These are phyloP conservation scores for Artemisia argyi DNA, from an alignment of 129 eudicot genomes.

Conservation along the genomic window DNA sequence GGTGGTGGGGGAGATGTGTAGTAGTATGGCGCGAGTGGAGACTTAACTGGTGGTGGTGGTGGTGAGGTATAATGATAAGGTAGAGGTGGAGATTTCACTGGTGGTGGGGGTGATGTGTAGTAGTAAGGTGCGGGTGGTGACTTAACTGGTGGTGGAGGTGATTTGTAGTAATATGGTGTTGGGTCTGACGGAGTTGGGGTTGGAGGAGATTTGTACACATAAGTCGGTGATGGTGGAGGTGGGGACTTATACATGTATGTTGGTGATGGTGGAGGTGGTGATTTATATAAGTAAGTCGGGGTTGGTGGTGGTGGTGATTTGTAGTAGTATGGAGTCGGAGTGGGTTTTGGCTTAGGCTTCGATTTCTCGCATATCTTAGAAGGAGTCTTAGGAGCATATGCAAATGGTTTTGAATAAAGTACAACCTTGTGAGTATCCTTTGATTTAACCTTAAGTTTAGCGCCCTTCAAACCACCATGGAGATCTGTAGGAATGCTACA, in stretches of 20 bases:
- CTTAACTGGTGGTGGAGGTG: too few species aligned
- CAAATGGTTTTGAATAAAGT: constrained; percentile 58
- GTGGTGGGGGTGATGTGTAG: constrained; percentile 36
- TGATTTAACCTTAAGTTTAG: constrained; percentile 55
- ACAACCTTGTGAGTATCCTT: constrained; percentile 48
- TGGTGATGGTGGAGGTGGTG: too few species aligned
- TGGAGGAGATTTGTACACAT: too few species aligned
- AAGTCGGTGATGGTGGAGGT: too few species aligned
- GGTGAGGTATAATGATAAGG: constrained; percentile 35
- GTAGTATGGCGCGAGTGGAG: constrained; percentile 8
- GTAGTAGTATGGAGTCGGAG: constrained; percentile 35
- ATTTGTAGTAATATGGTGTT: too few species aligned
- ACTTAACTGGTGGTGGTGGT: constrained; percentile 13
- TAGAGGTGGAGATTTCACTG: constrained; percentile 15
- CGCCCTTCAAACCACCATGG: constrained; percentile 59
- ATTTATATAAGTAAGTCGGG: too few species aligned
- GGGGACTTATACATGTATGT: too few species aligned
- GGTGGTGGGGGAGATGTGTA: too few species aligned
- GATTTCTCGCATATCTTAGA: constrained; percentile 43
- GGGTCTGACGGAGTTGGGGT: too few species aligned
- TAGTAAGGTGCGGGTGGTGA: constrained; percentile 34
- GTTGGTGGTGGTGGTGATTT: too few species aligned
- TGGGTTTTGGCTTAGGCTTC: constrained; percentile 35
- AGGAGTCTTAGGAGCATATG: constrained; percentile 55
- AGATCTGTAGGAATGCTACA: constrained; percentile 54